Evolutionary conservation across 1,139 yeast genomes (phyloP).

Genomic region (Diutina sp.): DNA sequence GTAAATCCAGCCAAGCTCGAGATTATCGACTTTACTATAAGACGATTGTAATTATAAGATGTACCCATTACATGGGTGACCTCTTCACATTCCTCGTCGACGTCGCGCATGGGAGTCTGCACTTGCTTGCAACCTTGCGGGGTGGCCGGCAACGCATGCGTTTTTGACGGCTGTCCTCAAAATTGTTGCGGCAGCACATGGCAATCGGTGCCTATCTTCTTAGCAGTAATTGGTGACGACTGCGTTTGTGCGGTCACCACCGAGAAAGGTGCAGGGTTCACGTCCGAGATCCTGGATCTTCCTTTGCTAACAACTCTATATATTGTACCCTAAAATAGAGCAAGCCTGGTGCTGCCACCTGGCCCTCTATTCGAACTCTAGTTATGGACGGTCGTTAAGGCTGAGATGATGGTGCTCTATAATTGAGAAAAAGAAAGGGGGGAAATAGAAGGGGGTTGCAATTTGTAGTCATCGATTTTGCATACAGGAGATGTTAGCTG

Average conservation of each 20-base stretch:
- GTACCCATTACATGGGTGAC: too few relatives aligned
- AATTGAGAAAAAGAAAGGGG: too few relatives aligned
- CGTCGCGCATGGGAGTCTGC: neutral
- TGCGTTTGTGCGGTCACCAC: neutral
- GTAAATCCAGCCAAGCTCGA: neutral
- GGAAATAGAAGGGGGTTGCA: too few relatives aligned
- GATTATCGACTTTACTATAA: neutral
- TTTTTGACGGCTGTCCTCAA: neutral
- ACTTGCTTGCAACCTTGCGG: neutral
- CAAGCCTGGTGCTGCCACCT: neutral
- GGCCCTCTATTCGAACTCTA: neutral
- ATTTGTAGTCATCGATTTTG: neutral
- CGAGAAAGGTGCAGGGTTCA: neutral
- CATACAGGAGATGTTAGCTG: neutral
- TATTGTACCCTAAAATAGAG: neutral
- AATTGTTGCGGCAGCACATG: neutral
- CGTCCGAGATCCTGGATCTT: neutral
- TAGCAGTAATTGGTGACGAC: neutral
- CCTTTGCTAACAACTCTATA: neutral
- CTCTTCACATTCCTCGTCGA: too few relatives aligned
- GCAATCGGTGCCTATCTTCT: neutral
- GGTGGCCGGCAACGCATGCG: neutral
- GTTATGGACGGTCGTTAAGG: neutral
- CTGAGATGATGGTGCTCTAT: too few relatives aligned
- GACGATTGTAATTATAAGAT: neutral